phyloP scores from a whole-genome alignment of 2,329 filamentous ascomycete genomes.

The Pleomassaria siparia region DNA sequence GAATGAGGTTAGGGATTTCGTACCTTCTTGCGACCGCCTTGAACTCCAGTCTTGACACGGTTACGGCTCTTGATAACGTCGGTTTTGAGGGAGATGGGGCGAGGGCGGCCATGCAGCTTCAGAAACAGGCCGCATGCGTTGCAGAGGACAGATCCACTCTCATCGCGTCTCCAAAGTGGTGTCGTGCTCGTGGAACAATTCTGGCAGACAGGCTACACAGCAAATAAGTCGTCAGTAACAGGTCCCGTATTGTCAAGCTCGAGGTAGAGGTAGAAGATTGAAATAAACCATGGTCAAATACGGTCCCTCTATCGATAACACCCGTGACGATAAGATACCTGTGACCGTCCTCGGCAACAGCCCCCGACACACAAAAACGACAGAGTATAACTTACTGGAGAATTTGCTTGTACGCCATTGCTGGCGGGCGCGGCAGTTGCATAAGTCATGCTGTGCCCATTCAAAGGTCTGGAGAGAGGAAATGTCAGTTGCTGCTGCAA shows the following conservation, averaged over 20 bases:
- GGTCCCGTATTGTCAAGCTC: too few relatives aligned
- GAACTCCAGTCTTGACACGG: constrained; percentile 84
- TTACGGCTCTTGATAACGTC: constrained; percentile 99
- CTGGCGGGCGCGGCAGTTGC: constrained; percentile 67
- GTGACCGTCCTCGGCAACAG: constrained; percentile 40
- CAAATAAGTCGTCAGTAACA: constrained; percentile 52
- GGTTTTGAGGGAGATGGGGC: constrained; percentile 95
- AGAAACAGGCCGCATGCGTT: constrained; percentile 98
- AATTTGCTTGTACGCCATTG: constrained; percentile 63
- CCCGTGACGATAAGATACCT: constrained; percentile 51
- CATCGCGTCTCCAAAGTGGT: constrained; percentile 95
- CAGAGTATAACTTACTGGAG: constrained; percentile 51
- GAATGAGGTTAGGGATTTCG: constrained; percentile 19
- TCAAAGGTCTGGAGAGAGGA: constrained; percentile 37
- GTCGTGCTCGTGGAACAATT: constrained; percentile 97
- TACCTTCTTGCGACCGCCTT: constrained; percentile 84
- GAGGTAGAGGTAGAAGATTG: too few relatives aligned
- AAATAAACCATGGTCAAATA: too few relatives aligned
- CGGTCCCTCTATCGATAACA: constrained; percentile 41
- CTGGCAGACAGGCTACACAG: constrained; percentile 87
- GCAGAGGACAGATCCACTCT: constrained; percentile 92
- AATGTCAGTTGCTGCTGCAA: constrained; percentile 5
- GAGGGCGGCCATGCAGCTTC: constrained; percentile 90
- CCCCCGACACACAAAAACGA: constrained; percentile 28
- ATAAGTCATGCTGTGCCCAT: constrained; percentile 60